phyloP scores from a whole-genome alignment of 176 grass and related monocot species.

The Paspalum vaginatum region DNA sequence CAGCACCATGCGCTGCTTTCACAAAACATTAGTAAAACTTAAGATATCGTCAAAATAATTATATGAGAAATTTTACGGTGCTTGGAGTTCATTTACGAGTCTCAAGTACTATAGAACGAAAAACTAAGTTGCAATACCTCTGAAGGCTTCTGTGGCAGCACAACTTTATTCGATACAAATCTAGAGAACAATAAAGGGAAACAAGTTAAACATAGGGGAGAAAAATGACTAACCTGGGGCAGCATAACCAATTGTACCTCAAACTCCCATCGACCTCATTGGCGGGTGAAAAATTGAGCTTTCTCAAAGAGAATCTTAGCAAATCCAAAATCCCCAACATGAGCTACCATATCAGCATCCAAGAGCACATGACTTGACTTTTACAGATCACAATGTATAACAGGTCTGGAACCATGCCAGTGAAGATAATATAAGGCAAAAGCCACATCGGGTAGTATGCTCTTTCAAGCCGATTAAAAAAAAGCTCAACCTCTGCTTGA shows the following conservation, averaged over 20 bases:
- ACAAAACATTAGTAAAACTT: no score
- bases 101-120: no score
- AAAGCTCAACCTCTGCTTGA: background rate
- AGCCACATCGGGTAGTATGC: conserved; percentile 33
- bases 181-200: background rate
- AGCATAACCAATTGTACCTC: conserved; percentile 40
- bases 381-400: no score
- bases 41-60: no score
- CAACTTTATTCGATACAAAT: background rate
- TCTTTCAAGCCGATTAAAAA: background rate
- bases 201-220: background rate
- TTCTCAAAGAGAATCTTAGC: background rate
- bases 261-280: background rate
- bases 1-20: conserved; percentile 52
- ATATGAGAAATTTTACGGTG: no score
- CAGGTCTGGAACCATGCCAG: background rate
- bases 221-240: background rate
- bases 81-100: no score
- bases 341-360: no score
- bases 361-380: no score
- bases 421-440: conserved; percentile 31
- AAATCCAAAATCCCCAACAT: conserved; percentile 23
- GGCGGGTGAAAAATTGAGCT: background rate
- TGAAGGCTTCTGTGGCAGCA: no score
- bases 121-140: no score